phyloP scores from a whole-genome alignment of 352 stramenopile genomes.

The Phytophthora agathidicida region DNA sequence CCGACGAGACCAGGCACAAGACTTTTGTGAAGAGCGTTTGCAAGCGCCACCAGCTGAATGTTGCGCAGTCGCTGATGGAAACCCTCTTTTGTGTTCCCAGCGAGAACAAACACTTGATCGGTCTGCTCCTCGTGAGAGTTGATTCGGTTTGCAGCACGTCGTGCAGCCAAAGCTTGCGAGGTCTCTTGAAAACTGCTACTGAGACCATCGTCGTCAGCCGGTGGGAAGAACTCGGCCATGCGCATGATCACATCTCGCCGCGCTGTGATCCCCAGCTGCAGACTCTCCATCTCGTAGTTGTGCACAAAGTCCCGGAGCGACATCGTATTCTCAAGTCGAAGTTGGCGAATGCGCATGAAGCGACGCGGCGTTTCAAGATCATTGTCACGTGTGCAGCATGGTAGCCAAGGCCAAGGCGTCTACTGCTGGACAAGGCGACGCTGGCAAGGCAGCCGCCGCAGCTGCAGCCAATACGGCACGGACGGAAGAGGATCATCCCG shows the following conservation, averaged over 20 bases:
- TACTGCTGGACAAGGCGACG: constrained; percentile 31
- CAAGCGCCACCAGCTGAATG: constrained; percentile 67
- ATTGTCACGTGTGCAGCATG: constrained; percentile 11
- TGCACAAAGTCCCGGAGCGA: constrained; percentile 73
- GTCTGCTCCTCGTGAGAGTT: no score
- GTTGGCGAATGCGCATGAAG: constrained; percentile 7
- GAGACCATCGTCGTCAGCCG: constrained; percentile 31
- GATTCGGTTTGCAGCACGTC: constrained; percentile 31
- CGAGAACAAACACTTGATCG: constrained; percentile 49
- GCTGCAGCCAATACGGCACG: neutral
- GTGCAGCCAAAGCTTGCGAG: constrained; percentile 52
- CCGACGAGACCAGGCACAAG: constrained; percentile 44
- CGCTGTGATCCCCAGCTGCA: constrained; percentile 68
- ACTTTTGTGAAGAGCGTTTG: constrained; percentile 54
- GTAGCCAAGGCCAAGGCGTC: constrained; percentile 26
- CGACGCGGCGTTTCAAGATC: constrained; percentile 29
- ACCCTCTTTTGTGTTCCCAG: constrained; percentile 59
- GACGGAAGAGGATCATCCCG: constrained; percentile 35
- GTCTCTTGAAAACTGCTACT: constrained; percentile 49
- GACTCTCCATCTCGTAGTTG: constrained; percentile 80
- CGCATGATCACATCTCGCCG: constrained; percentile 58
- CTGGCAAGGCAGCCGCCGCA: constrained; percentile 20
- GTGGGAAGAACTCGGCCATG: constrained; percentile 53
- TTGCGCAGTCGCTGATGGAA: constrained; percentile 72
- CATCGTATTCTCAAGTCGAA: constrained; percentile 26